Percentiles rank a stretch among this genome's conserved stretches.
Evolutionary conservation across 805 yeast species (phyloP).

Genomic region (Candida koratica): DNA sequence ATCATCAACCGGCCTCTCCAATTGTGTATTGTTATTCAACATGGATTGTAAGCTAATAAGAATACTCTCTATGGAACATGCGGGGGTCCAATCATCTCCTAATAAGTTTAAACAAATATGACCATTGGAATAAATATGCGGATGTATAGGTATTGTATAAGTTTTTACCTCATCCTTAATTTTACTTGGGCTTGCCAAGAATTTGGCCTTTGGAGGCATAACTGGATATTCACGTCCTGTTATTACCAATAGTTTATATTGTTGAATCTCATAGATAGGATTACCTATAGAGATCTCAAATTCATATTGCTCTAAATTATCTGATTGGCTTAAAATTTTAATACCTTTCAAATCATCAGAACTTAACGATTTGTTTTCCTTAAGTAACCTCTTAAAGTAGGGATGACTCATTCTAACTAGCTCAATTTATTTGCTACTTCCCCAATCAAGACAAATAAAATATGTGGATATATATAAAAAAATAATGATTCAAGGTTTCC

Average conservation of each 20-base stretch:
- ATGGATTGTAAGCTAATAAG: slow-evolving; percentile 62
- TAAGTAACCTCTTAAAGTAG: slow-evolving; percentile 25
- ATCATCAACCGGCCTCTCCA: slow-evolving; percentile 59
- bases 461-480: no score
- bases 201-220: slow-evolving; percentile 54
- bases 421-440: no score
- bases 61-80: slow-evolving; percentile 47
- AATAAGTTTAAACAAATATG: slow-evolving; percentile 70
- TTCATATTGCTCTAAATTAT: slow-evolving; percentile 19
- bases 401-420: slow-evolving; percentile 27
- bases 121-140: slow-evolving; percentile 72
- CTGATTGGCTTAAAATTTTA: slow-evolving; percentile 17
- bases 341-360: slow-evolving; percentile 21
- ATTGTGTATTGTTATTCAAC: slow-evolving; percentile 46
- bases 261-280: slow-evolving; percentile 16
- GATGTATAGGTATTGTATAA: slow-evolving; percentile 57
- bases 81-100: slow-evolving; percentile 67
- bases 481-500: no score
- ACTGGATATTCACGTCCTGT: slow-evolving; percentile 52
- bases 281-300: slow-evolving; percentile 20
- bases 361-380: slow-evolving; percentile 22
- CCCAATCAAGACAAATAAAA: no score
- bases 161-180: slow-evolving; percentile 9
- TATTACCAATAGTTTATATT: slow-evolving; percentile 39
- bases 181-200: slow-evolving; percentile 24